Evolutionary conservation across 768 basidiomycete species (phyloP), one percentile per base, ranked within the genome.

Genomic region (Xanthoconium stramineum): DNA sequence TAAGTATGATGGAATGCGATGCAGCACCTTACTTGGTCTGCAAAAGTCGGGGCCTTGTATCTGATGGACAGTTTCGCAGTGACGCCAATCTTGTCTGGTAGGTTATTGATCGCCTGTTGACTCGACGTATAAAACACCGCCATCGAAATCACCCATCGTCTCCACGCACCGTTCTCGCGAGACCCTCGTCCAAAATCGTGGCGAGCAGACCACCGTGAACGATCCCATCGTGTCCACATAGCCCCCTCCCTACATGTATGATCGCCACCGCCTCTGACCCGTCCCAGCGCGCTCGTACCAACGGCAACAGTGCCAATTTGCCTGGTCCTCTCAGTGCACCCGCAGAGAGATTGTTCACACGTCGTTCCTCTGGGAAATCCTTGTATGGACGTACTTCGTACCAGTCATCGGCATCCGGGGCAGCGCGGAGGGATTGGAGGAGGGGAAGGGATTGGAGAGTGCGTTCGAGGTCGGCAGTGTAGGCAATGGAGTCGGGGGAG

Each of bases 211-310:
- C 96, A 0, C 96, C 96, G 63, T 99, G 96, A 3, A 98, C 75
- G 58, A 99, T 94, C 0, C 96, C 96, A 71, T 96, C 94, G 59
- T 96, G 89, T 5, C 91, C 95, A 66, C 96, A 98, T 50, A 98
- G 59, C 3, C 86, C 89, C 40, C 89, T 74, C 2, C 96, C 96
- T 3, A 97, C 76, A 64, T 98, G 96, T 2, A 94, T 53, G 56
- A 97, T 75, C 6, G 84, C 76, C 29, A 84, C 66, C 11, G 82
- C 82, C 72, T 93, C 91, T 12, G 77, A 78, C 67, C 94, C 91
- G 72, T 97, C 93, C 53, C 75, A 77, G 63, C 77, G 82, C 17
- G 83, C 82, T 20, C 94, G 81, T 12, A 92, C 82, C 4, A 98
- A 66, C 3, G 94, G 94, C 19, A 80, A 77, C 53, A 96, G 68